Evolutionary conservation across 768 basidiomycete species (phyloP), one percentile per base, ranked within the genome.

Genomic region (Tylopilus felleus): DNA sequence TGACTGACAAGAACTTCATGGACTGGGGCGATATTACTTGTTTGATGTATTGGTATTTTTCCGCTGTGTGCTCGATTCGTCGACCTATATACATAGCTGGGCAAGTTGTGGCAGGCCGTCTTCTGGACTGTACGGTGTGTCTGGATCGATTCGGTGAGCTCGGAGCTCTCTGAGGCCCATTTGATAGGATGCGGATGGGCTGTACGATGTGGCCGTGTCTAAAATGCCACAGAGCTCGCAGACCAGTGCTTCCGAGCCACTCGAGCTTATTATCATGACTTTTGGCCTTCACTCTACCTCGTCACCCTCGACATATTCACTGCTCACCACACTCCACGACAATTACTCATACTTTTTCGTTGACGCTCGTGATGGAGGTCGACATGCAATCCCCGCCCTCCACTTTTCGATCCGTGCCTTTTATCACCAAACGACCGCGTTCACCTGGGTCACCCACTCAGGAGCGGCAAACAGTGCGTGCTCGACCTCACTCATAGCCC

Each of bases 381-480:
- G 80, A 83, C 71, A 76, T 80, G 68, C 77, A 78, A 33, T 73
- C 79, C 17, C 70, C 75, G 28, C 65, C 69, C 12, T 29, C 68
- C 12, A 61, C 74, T n/a, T 74, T 77, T 59, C 73, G 71, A 14
- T 64, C 74, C n/a, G 58, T 73, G 14, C 53, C 61, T n/a, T 70
- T 66, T 41, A 39, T 71, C 27, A 49, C 64, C 28, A 87, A 87
- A 63, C 78, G 86, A 53, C 70, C 83, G 4, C 83, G 85, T 57
- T 88, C 86, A 3, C 85, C 84, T 14, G 72, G 68, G 13, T 77
- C 75, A 31, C 71, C 74, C 22, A 70, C 68, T 49, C 73, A 76
- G 46, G 82, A 83, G 53, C 77, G 85, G 21, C 83, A 85, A 45
- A 62, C 76, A 21, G 87, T 89, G 69, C 41, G 64, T 49, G 14